Conservation (phyloP, 2,329 filamentous ascomycete species). For the Ceratocystis ficicola region DNA sequence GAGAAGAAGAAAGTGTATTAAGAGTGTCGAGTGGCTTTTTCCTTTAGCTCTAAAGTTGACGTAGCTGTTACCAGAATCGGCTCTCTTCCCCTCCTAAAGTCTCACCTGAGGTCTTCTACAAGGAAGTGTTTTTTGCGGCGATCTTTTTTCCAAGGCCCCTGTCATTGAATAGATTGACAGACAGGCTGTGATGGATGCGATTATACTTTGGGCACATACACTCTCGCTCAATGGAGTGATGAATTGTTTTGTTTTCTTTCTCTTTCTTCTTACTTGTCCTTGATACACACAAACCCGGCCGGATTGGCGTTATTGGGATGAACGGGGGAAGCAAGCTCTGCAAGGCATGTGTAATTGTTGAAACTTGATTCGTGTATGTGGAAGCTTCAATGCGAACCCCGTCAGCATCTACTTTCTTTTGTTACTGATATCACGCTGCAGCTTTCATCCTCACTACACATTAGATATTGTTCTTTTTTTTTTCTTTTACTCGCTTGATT, state of each 20-base stretch:
- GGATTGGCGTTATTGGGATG: constrained; percentile 1
- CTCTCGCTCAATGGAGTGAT: background rate
- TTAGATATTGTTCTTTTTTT: constrained; percentile 12
- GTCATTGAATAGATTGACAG: constrained; percentile 9
- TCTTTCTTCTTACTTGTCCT: constrained; percentile 3
- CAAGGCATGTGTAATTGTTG: background rate
- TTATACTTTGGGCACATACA: constrained; percentile 8
- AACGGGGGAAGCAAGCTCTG: background rate
- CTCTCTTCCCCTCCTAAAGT: background rate
- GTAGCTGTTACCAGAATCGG: background rate
- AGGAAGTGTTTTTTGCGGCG: no score
- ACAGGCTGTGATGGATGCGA: constrained; percentile 2
- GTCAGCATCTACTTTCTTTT: background rate
- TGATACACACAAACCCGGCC: background rate
- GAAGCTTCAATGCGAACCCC: background rate
- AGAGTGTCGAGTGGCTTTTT: constrained; percentile 9
- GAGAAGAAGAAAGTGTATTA: constrained; percentile 99
- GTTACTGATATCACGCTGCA: background rate
- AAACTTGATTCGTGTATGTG: constrained; percentile 1
- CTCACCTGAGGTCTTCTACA: background rate
- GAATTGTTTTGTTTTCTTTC: constrained; percentile 4
- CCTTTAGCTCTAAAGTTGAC: background rate
- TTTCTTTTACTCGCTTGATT: background rate
- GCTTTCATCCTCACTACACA: background rate
- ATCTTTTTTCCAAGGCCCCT: background rate